Percentiles rank a stretch among this genome's conserved stretches.
phyloP scores from a whole-genome alignment of 2,329 filamentous ascomycete genomes.

The Geosmithia morbida region DNA sequence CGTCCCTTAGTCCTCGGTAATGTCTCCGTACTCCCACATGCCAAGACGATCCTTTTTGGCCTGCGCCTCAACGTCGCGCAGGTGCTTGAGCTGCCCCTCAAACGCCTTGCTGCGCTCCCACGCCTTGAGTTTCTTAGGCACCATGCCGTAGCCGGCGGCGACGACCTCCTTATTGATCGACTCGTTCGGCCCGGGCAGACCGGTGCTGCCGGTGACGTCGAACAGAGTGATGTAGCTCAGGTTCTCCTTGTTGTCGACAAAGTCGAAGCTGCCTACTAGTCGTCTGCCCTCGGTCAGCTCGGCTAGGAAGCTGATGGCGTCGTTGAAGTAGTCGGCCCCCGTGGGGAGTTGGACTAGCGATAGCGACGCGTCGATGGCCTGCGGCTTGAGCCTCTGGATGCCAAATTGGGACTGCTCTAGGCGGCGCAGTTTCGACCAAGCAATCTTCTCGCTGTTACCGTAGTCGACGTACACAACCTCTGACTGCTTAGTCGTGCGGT shows the following conservation, averaged over 20 bases:
- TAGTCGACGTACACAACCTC: conserved; percentile 95
- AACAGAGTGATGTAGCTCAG: conserved; percentile 78
- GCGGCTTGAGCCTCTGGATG: conserved; percentile 66
- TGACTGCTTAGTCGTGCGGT: conserved; percentile 74
- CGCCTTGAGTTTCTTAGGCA: conserved; percentile 77
- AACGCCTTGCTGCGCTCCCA: conserved; percentile 70
- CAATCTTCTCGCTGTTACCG: conserved; percentile 80
- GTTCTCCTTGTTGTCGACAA: conserved; percentile 63
- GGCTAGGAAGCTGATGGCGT: conserved; percentile 62
- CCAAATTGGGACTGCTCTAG: conserved; percentile 69
- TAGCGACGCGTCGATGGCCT: conserved; percentile 75
- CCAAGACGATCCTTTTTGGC: conserved; percentile 71
- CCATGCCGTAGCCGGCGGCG: conserved; percentile 73
- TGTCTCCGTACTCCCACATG: conserved; percentile 97
- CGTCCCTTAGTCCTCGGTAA: conserved; percentile 68
- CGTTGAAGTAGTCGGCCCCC: conserved; percentile 66
- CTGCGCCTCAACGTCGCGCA: conserved; percentile 59
- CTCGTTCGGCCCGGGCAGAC: conserved; percentile 45
- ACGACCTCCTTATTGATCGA: conserved; percentile 86
- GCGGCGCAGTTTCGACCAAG: conserved; percentile 74
- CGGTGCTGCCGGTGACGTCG: conserved; percentile 51
- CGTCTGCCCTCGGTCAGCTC: conserved; percentile 61
- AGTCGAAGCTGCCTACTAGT: conserved; percentile 85
- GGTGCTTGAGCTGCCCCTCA: conserved; percentile 52
- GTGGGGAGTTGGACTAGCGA: conserved; percentile 83